Evolutionary conservation across 805 yeast species (phyloP), one percentile per base, ranked within the genome.

Genomic region (Ogataea chonburiensis): DNA sequence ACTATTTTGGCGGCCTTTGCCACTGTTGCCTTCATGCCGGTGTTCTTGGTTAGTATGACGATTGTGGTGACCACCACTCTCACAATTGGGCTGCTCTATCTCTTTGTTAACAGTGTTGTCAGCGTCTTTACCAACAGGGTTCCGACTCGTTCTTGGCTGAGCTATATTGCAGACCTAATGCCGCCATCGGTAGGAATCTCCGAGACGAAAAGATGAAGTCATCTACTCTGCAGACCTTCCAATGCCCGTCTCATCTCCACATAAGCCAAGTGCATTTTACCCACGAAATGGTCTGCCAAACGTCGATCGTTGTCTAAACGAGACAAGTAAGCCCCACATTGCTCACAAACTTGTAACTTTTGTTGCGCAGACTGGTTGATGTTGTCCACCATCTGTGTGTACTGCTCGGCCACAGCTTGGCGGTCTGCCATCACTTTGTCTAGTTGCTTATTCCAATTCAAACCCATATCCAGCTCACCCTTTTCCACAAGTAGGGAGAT

Each of bases 341-440:
- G 79, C 45, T 77, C 84, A 61, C 98, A 89, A 1, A 86, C 95
- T 58, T 88, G 96, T 29, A 89, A 67, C 57, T 86, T 86, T 52
- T 89, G 97, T 53, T 85, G 95, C 1, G 93, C 86, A 9, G 88
- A 75, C 49, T 86, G 91, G 2, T 94, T 93, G 6, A 82, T 70
- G 52, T 77, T 79, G 39, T 86, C 95, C 10, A 80, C 72, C 5
- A 83, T 61, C 17, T 66, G 70, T 26, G 82, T 63, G 4, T 83
- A 79, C 31, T 70, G 73, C 34, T 73, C 75, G 1, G 81, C 76
- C 12, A 78, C 62, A 13, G 56, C 55, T 18, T 70, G 75, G 47
- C 88, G 64, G 45, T 75, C 71, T 24, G 63, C 42, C 52, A 61
- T 69, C 39, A 69, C 58, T 24, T 63, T 68, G 21, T 71, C 67